These are phyloP conservation scores for Leptographium radiaticola DNA, from an alignment of 2,329 filamentous ascomycete species.

Conservation along the genomic window DNA sequence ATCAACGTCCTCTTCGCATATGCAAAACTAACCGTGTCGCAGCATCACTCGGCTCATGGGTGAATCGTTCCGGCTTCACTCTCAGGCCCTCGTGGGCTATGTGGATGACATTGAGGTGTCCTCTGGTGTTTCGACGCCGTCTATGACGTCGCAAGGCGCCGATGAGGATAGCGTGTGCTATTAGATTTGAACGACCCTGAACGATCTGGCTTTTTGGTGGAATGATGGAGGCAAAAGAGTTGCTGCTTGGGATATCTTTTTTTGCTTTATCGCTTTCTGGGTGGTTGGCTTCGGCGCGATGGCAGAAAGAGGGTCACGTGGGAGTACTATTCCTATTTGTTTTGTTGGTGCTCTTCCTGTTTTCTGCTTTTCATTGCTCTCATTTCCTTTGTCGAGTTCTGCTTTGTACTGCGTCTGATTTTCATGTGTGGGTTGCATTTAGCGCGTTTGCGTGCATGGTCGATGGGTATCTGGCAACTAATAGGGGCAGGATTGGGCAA, in stretches of 20 bases:
- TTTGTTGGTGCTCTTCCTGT: not conserved
- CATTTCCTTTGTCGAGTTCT: conserved; percentile 16
- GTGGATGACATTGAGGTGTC: conserved; percentile 69
- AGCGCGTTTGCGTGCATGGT: conserved; percentile 17
- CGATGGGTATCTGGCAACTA: conserved; percentile 30
- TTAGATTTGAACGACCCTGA: conserved; percentile 36
- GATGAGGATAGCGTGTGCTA: conserved; percentile 58
- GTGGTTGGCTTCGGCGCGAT: conserved; percentile 10
- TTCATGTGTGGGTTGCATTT: conserved; percentile 8
- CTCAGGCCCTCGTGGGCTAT: conserved; percentile 87
- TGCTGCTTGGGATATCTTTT: conserved; percentile 9
- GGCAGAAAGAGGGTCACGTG: conserved; percentile 7
- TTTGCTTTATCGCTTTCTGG: conserved; percentile 9
- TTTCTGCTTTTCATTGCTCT: conserved; percentile 10
- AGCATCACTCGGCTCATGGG: conserved; percentile 94
- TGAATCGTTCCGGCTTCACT: conserved; percentile 93
- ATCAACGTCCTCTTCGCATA: not conserved
- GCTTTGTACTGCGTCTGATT: conserved; percentile 1
- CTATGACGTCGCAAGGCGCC: conserved; percentile 58
- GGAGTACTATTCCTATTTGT: conserved; percentile 1
- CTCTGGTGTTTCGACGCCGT: conserved; percentile 56
- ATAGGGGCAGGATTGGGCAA: conserved; percentile 25
- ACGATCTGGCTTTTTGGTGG: conserved; percentile 21
- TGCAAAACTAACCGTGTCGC: conserved; percentile 24
- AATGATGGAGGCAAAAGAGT: conserved; percentile 7